Evolutionary conservation across 208 protist genomes (phyloP).

Genomic region (Endotrypanum monterogeii): DNA sequence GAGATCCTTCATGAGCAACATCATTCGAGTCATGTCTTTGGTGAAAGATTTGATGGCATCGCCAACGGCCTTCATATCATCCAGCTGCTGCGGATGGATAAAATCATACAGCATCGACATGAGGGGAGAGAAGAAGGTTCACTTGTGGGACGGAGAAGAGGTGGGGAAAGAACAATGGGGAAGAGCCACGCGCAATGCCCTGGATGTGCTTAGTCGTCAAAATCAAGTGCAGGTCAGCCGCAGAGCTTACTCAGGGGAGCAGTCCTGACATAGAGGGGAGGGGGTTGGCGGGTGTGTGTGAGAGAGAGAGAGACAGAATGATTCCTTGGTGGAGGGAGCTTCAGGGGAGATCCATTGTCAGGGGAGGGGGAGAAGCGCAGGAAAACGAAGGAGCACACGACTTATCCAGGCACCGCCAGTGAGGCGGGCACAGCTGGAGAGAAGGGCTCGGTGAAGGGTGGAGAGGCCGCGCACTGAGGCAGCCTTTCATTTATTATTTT

Average conservation of each 20-base stretch:
- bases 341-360: not conserved
- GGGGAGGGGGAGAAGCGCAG: not conserved
- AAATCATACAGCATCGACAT: constrained; percentile 48
- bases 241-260: too few relatives aligned
- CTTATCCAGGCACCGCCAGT: not conserved
- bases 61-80: constrained; percentile 31
- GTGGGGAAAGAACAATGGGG: not conserved
- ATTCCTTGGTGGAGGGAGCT: not conserved
- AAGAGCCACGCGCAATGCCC: too few relatives aligned
- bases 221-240: not conserved
- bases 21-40: constrained; percentile 48
- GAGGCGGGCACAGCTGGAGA: not conserved
- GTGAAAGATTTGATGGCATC: constrained; percentile 43
- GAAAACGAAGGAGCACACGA: not conserved
- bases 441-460: not conserved
- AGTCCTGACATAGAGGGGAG: not conserved
- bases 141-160: not conserved
- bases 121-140: not conserved
- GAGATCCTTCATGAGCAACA: constrained; percentile 67
- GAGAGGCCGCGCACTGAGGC: not conserved
- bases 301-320: not conserved
- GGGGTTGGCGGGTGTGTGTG: not conserved
- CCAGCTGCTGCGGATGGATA: constrained; percentile 32
- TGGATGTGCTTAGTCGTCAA: too few relatives aligned
- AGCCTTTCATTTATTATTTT: not conserved